phyloP scores from a whole-genome alignment of 495 filamentous ascomycete genomes.

The Lophiostoma macrostomum region DNA sequence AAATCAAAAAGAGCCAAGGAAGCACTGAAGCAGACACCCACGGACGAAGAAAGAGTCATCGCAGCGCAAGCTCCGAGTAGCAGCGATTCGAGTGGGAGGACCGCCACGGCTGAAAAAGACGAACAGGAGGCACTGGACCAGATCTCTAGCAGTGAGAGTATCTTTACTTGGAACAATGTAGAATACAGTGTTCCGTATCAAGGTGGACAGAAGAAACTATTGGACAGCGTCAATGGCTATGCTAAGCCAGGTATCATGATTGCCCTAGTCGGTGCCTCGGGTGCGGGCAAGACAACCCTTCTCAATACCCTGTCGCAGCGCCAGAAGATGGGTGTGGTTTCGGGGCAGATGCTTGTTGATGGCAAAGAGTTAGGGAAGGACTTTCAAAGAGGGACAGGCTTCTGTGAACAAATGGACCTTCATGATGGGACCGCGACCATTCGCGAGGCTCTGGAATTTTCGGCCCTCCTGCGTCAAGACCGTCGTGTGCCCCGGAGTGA shows the following conservation, averaged over 20 bases:
- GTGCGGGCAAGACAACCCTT: slow-evolving; percentile 78
- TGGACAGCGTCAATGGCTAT: slow-evolving; percentile 71
- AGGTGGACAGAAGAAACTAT: slow-evolving; percentile 64
- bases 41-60: slow-evolving; percentile 46
- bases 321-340: slow-evolving; percentile 66
- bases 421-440: slow-evolving; percentile 68
- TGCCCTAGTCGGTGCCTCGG: slow-evolving; percentile 79
- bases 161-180: slow-evolving; percentile 75
- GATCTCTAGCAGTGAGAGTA: slow-evolving; percentile 58
- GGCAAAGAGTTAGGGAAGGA: slow-evolving; percentile 63
- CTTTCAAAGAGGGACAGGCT: slow-evolving; percentile 80
- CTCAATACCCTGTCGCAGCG: slow-evolving; percentile 75
- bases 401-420: slow-evolving; percentile 83
- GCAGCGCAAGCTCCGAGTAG: background rate
- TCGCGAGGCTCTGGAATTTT: slow-evolving; percentile 65
- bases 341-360: slow-evolving; percentile 75
- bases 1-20: slow-evolving; percentile 59
- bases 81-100: slow-evolving; percentile 12
- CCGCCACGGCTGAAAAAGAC: slow-evolving; percentile 32
- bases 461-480: slow-evolving; percentile 62
- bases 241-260: slow-evolving; percentile 79
- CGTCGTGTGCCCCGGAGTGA: slow-evolving; percentile 44
- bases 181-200: slow-evolving; percentile 71
- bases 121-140: slow-evolving; percentile 50
- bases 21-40: slow-evolving; percentile 44